Evolutionary conservation across 306 rosid species (phyloP).

Genomic region (Bauhinia variegata): DNA sequence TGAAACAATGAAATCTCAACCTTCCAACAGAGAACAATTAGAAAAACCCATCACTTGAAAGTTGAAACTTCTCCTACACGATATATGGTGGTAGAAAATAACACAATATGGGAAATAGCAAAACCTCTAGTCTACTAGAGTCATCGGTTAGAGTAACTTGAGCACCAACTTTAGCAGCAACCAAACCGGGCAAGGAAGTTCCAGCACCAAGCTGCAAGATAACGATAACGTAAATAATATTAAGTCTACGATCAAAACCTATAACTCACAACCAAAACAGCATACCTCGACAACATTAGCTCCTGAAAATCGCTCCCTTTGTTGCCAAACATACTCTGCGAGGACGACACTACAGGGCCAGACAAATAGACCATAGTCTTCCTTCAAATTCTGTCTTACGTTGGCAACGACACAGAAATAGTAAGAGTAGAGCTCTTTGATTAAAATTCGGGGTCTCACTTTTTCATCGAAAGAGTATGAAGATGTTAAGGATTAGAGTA

Average conservation of each 20-base stretch:
- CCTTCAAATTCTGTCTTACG: constrained; percentile 68
- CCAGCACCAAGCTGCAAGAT: constrained; percentile 78
- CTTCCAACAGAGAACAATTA: background rate
- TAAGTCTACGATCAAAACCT: background rate
- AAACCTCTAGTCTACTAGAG: constrained; percentile 61
- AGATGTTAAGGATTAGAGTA: constrained; percentile 21
- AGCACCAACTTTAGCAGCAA: constrained; percentile 77
- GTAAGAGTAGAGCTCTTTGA: background rate
- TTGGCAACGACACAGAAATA: constrained; percentile 1
- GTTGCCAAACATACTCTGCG: constrained; percentile 89
- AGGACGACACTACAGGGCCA: constrained; percentile 88
- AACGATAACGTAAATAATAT: background rate
- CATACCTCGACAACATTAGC: constrained; percentile 69
- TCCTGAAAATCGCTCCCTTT: constrained; percentile 60
- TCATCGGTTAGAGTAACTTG: constrained; percentile 73
- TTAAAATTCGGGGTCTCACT: background rate
- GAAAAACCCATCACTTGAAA: background rate
- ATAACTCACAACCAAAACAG: background rate
- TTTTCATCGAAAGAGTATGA: background rate
- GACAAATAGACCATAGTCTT: constrained; percentile 80
- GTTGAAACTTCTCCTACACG: too few species aligned
- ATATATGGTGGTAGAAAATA: too few species aligned
- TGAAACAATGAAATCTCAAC: too few species aligned
- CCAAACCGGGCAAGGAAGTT: constrained; percentile 82
- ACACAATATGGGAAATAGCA: background rate